These are phyloP conservation scores for Neofusicoccum sp. DNA, from an alignment of 2,329 filamentous ascomycete species.

Conservation along the genomic window DNA sequence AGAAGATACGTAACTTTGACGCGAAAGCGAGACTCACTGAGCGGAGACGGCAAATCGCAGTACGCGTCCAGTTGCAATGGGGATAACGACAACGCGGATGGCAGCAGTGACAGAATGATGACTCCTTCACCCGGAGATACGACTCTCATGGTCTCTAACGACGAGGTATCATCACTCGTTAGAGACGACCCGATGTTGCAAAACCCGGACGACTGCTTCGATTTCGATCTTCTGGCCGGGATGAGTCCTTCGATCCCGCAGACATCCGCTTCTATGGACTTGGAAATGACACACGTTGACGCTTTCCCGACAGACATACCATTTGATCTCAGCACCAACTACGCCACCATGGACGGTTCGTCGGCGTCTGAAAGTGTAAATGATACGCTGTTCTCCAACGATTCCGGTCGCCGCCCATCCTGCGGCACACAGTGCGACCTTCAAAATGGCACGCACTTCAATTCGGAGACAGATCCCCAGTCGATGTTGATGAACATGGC, in stretches of 20 bases:
- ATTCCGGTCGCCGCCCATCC: neutral
- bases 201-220: neutral
- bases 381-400: neutral
- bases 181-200: neutral
- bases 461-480: neutral
- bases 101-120: neutral
- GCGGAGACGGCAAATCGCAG: neutral
- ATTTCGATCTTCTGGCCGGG: neutral
- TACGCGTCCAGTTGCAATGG: neutral
- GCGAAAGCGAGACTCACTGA: neutral
- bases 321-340: neutral
- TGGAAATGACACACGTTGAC: neutral
- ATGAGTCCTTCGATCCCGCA: neutral
- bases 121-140: neutral
- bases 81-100: neutral
- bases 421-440: neutral
- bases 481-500: neutral
- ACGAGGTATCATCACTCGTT: neutral
- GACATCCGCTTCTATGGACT: neutral
- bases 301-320: neutral
- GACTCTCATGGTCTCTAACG: neutral
- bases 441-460: neutral
- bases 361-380: neutral
- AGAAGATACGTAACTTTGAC: neutral
- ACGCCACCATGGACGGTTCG: neutral